Percentiles rank a stretch among this genome's conserved stretches.
Conservation (phyloP, 768 basidiomycete genomes). For the Amanita fuliginea region DNA sequence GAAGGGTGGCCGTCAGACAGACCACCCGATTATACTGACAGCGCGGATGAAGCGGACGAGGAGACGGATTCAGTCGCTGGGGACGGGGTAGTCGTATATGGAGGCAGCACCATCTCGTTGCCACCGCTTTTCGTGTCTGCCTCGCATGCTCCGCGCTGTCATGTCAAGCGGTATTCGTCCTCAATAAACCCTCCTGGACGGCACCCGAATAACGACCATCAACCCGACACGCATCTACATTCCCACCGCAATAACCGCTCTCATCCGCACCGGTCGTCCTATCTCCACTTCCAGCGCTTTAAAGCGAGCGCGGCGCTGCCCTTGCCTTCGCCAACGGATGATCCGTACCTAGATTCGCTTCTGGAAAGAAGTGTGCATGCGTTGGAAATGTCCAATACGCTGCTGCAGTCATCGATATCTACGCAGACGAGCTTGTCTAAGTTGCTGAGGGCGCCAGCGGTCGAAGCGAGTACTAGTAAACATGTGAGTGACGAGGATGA, state of each 20-base stretch:
- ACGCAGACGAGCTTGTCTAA: slow-evolving; percentile 46
- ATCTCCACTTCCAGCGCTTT: background rate
- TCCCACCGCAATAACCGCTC: slow-evolving; percentile 13
- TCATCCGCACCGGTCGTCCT: background rate
- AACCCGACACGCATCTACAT: background rate
- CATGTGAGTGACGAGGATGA: background rate
- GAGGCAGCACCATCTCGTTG: slow-evolving; percentile 4
- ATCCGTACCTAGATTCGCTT: slow-evolving; percentile 64
- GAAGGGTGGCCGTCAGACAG: slow-evolving; percentile 28
- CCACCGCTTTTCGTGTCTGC: background rate
- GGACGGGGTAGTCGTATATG: slow-evolving; percentile 15
- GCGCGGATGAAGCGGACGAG: slow-evolving; percentile 67
- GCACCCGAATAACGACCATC: background rate
- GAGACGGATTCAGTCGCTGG: slow-evolving; percentile 37
- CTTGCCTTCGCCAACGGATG: slow-evolving; percentile 15
- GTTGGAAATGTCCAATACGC: slow-evolving; percentile 73
- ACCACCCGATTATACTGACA: slow-evolving; percentile 65
- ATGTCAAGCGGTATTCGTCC: slow-evolving; percentile 2
- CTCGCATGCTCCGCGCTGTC: background rate
- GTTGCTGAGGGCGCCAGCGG: slow-evolving; percentile 40
- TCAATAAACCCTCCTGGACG: background rate
- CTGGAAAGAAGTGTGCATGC: slow-evolving; percentile 78
- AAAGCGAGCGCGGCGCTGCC: background rate
- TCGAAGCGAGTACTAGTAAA: background rate
- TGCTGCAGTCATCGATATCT: slow-evolving; percentile 66